Conservation (phyloP, 106 monocot species). For the Acorus calamus region DNA sequence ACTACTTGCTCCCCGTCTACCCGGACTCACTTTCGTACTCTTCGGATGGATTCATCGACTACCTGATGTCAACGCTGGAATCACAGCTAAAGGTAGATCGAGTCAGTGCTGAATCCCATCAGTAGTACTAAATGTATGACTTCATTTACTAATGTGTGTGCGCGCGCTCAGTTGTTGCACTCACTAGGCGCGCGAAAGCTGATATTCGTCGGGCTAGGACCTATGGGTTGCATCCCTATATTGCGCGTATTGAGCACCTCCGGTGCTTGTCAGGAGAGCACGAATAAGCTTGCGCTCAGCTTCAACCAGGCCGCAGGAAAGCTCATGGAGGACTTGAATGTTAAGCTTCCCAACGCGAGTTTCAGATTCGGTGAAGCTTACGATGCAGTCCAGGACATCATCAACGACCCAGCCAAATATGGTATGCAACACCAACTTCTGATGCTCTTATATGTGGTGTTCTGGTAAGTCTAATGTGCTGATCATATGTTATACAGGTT, state of each 20-base stretch:
- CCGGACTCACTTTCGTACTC: constrained; percentile 72
- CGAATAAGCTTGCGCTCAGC: constrained; percentile 52
- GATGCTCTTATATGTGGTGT: no score
- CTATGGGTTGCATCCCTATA: constrained; percentile 95
- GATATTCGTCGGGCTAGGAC: constrained; percentile 82
- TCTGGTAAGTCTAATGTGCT: neutral
- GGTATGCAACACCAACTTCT: constrained; percentile 15
- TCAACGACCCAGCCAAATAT: constrained; percentile 43
- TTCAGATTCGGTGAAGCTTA: constrained; percentile 72
- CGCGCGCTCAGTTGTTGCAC: constrained; percentile 32
- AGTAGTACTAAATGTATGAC: no score
- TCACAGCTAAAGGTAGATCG: constrained; percentile 45
- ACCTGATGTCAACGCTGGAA: constrained; percentile 50
- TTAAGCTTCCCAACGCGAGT: constrained; percentile 57
- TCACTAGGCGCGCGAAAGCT: constrained; percentile 46
- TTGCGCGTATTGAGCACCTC: constrained; percentile 45
- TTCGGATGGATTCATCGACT: constrained; percentile 44
- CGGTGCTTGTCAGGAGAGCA: constrained; percentile 57
- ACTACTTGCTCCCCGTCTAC: constrained; percentile 77
- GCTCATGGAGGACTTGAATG: constrained; percentile 29
- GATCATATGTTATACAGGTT: constrained; percentile 28
- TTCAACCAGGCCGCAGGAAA: constrained; percentile 52
- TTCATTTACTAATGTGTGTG: neutral
- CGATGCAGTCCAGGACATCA: constrained; percentile 60
- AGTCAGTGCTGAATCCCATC: no score